phyloP scores from a whole-genome alignment of 257 asterid species.

The Henckelia pumila region DNA sequence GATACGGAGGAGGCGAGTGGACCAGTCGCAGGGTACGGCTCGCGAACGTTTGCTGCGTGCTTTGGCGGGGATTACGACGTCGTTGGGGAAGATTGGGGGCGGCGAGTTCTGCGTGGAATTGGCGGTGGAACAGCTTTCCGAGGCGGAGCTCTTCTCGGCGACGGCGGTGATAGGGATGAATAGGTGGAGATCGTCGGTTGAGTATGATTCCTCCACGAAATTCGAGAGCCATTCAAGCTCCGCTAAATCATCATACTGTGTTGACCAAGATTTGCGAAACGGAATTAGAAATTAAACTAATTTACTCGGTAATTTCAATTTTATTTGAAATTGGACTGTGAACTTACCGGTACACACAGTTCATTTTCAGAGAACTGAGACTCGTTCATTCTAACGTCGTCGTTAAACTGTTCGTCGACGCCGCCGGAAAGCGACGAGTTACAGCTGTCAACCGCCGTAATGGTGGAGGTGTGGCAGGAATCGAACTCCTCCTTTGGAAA shows the following conservation, averaged over 20 bases:
- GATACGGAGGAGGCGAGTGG: slow-evolving; percentile 75
- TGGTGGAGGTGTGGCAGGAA: slow-evolving; percentile 71
- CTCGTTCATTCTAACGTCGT: slow-evolving; percentile 67
- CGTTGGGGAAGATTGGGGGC: slow-evolving; percentile 52
- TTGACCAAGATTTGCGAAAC: background rate
- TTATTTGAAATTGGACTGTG: no score
- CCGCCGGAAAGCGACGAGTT: slow-evolving; percentile 78
- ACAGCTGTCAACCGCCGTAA: slow-evolving; percentile 75
- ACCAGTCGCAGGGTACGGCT: slow-evolving; percentile 92
- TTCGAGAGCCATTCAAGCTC: slow-evolving; percentile 99
- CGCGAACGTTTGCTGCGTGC: slow-evolving; percentile 99
- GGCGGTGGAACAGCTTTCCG: slow-evolving; percentile 55
- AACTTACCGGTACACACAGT: slow-evolving; percentile 83
- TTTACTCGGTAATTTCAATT: no score
- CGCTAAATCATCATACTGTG: slow-evolving; percentile 84
- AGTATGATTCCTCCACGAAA: slow-evolving; percentile 94
- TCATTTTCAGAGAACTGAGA: slow-evolving; percentile 72
- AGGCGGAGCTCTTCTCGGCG: slow-evolving; percentile 24
- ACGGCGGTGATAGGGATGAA: slow-evolving; percentile 49
- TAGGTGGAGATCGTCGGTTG: slow-evolving; percentile 70
- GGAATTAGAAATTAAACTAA: no score
- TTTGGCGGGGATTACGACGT: slow-evolving; percentile 81
- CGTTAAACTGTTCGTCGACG: slow-evolving; percentile 55
- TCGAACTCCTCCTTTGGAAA: slow-evolving; percentile 80
- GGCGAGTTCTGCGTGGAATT: slow-evolving; percentile 34